Conservation (phyloP, 2,329 filamentous ascomycete genomes). For the Cadophora sp. region DNA sequence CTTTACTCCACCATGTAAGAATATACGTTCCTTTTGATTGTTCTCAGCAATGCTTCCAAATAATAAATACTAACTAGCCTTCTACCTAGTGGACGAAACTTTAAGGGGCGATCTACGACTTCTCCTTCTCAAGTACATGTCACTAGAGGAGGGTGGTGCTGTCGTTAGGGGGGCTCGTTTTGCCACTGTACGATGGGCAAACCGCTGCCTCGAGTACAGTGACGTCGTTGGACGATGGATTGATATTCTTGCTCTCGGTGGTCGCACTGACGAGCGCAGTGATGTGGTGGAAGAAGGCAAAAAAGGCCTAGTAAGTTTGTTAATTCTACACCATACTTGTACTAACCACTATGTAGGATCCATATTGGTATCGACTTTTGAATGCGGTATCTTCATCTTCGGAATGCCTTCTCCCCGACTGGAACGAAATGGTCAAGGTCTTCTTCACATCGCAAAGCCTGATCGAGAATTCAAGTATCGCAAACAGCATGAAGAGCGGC, state of each 20-base stretch:
- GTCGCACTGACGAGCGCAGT: conserved; percentile 70
- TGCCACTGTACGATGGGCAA: conserved; percentile 86
- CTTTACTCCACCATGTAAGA: conserved; percentile 47
- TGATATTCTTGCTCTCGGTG: conserved; percentile 80
- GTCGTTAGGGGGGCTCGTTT: conserved; percentile 78
- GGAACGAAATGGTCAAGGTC: conserved; percentile 56
- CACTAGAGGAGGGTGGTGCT: conserved; percentile 54
- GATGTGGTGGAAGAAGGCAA: conserved; percentile 90
- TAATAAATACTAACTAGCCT: background rate
- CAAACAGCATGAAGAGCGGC: conserved; percentile 45
- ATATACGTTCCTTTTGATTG: background rate
- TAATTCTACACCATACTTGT: background rate
- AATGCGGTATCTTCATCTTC: conserved; percentile 57
- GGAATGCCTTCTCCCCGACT: conserved; percentile 54
- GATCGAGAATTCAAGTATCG: conserved; percentile 41
- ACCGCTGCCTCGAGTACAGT: conserved; percentile 81
- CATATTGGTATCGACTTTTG: conserved; percentile 72
- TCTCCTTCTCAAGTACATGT: conserved; percentile 74
- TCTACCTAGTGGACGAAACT: conserved; percentile 45
- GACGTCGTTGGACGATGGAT: conserved; percentile 87
- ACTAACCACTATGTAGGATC: conserved; percentile 47
- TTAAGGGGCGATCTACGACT: conserved; percentile 44
- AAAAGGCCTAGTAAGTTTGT: conserved; percentile 76
- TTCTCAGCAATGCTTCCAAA: background rate
- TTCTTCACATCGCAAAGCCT: conserved; percentile 55